Percentiles rank a stretch among this genome's conserved stretches.
Evolutionary conservation across 2,329 filamentous ascomycete species (phyloP).

Genomic region (Clonostachys rosea): DNA sequence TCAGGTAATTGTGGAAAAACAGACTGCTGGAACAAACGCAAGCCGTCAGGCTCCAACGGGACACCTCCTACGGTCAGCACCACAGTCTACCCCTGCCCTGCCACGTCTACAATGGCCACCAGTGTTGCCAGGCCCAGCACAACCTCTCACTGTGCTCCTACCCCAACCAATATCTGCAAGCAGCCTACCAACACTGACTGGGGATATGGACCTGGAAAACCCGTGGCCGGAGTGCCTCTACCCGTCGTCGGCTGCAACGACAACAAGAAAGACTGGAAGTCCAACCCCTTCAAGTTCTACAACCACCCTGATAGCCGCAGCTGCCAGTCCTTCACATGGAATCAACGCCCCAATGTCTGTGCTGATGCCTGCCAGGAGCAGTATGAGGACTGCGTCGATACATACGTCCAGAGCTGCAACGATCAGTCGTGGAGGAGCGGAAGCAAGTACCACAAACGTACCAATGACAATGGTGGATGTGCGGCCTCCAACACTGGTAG

Average conservation of each 20-base stretch:
- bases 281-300: slow-evolving; percentile 49
- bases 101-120: slow-evolving; percentile 19
- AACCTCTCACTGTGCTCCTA: slow-evolving; percentile 31
- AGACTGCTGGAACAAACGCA: slow-evolving; percentile 33
- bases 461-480: not conserved
- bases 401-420: slow-evolving; percentile 45
- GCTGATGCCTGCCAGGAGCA: slow-evolving; percentile 48
- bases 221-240: slow-evolving; percentile 45
- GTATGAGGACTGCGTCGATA: slow-evolving; percentile 38
- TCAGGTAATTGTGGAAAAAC: slow-evolving; percentile 31
- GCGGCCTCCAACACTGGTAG: not conserved
- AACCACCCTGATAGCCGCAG: slow-evolving; percentile 30
- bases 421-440: slow-evolving; percentile 16
- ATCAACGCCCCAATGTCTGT: slow-evolving; percentile 33
- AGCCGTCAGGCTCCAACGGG: slow-evolving; percentile 26
- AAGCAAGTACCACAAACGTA: slow-evolving; percentile 12
- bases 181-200: slow-evolving; percentile 51
- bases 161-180: slow-evolving; percentile 46
- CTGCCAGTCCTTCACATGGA: slow-evolving; percentile 38
- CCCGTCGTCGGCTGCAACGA: slow-evolving; percentile 53
- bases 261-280: slow-evolving; percentile 29
- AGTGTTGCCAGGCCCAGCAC: slow-evolving; percentile 12
- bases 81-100: slow-evolving; percentile 17
- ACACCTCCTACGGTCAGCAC: slow-evolving; percentile 19
- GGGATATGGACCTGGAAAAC: slow-evolving; percentile 63